Evolutionary conservation across 441 rosid genomes (phyloP).

Genomic region (Raphanus hybrid): DNA sequence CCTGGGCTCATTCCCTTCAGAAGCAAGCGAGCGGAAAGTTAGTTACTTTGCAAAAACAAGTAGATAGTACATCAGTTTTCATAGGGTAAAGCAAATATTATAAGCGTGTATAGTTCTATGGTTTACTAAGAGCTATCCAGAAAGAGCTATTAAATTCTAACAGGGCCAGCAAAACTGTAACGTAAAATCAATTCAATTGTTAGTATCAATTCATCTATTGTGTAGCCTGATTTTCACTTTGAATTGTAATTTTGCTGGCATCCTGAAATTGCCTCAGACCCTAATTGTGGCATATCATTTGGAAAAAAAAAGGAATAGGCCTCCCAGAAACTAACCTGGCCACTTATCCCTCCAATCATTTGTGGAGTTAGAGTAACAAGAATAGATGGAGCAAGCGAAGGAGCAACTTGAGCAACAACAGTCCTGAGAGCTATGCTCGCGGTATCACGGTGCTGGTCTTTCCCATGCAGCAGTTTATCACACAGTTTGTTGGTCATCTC

Average conservation of each 20-base stretch:
- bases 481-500: conserved; percentile 89
- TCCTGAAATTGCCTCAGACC: conserved; percentile 12
- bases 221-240: conserved; percentile 12
- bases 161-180: conserved; percentile 12
- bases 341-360: conserved; percentile 81
- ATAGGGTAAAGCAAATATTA: not conserved
- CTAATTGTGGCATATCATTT: conserved; percentile 7
- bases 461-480: conserved; percentile 80
- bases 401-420: conserved; percentile 74
- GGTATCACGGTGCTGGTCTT: conserved; percentile 94
- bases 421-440: conserved; percentile 98
- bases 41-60: conserved; percentile 31
- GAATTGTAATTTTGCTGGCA: not conserved
- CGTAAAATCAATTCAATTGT: conserved; percentile 7
- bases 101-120: not conserved
- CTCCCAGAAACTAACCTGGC: conserved; percentile 55
- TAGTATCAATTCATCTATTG: conserved; percentile 8
- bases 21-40: conserved; percentile 34
- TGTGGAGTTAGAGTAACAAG: conserved; percentile 71
- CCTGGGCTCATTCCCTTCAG: conserved; percentile 84
- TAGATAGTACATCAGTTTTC: not conserved
- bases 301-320: not conserved
- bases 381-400: conserved; percentile 79
- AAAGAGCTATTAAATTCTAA: conserved; percentile 8
- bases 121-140: conserved; percentile 9